Evolutionary conservation across 2,329 filamentous ascomycete genomes (phyloP), one percentile per base, ranked within the genome.

Genomic region (Aspergillus sojae): DNA sequence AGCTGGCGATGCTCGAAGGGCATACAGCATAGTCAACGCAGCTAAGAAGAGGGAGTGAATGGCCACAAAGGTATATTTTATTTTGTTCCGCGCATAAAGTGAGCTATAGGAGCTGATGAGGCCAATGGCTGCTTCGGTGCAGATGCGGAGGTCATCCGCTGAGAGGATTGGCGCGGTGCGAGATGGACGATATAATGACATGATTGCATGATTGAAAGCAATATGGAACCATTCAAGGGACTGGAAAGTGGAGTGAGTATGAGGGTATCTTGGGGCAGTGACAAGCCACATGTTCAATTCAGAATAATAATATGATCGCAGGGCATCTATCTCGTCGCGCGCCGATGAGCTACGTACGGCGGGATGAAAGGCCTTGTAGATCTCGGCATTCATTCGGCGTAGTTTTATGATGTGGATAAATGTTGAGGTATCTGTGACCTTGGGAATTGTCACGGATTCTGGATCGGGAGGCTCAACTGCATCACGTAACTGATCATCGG

Each of bases 191-290:
- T 36, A 36, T 36, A 36, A 36, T 2, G 34, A 36, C 34, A 36
- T 36, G 34, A 36, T 36, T 11, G 69, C 72, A 34, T 72, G 68
- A 43, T 72, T 71, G 43, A 70, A 72, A 0, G 71, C 71, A 19
- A 72, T 74, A 28, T 73, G 68, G 52, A 72, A 72, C 72, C 71
- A 73, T 28, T 74, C 71, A 6, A 67, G 63, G 10, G 71, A 70
- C 48, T 73, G 71, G 41, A 67, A 67, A 59, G 70, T 73, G 7
- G 65, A 72, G 11, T 60, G 39, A 4, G 64, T 69, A 12, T 61
- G 61, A 9, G 66, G 32, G 58, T 73, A 73, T 16, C 72, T 65
- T 2, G 70, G 71, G 2, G 70, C 69, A 32, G 64, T 63, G 5
- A 68, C 65, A 3, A 73, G 64, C 71, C 71, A 73, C 43, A 69